Evolutionary conservation across 2,329 filamentous ascomycete genomes (phyloP), one percentile per base, ranked within the genome.

Genomic region (Camillea tinctor): DNA sequence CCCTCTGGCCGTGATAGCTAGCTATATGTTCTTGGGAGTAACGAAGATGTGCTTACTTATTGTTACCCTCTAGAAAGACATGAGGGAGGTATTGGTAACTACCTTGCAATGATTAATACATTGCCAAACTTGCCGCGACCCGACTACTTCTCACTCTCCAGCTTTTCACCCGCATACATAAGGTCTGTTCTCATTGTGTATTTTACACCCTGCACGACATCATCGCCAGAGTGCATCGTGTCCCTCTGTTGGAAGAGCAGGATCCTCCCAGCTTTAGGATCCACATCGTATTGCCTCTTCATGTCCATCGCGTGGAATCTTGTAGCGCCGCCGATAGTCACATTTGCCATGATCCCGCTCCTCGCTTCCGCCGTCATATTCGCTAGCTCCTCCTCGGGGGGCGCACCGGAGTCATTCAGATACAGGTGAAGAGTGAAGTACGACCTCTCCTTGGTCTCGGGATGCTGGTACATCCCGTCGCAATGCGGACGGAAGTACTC

Each of bases 191-290:
- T 24, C 21, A 53, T 53, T 19, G 51, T 53, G 22, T 53, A 53
- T 24, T 53, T 53, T 4, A 53, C 51, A 19, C 51, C 51, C 20
- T 53, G 21, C 22, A 53, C 9, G 2, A 53, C 51, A 53, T 53
- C 51, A n/a, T 53, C 51, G n/a, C 51, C 51, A 2, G 51, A 53
- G 24, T 53, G 51, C 51, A 53, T 20, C 51, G 24, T 19, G n/a
- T 53, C 51, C 8, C 51, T 21, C n/a, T 53, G 51, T 30, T 53
- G 51, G n/a, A 53, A 53, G n/a, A 53, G n/a, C 21, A 53, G 23
- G 11, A 53, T 53, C n/a, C 51, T 9, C 1, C 51, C 51, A 5
- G 51, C 51, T n/a, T 24, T 53, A 13, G 51, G 51, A 2, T 24
- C 22, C 20, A 53, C 51, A 24, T 53, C 51, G 24, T 26, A 24